Conservation (phyloP, 352 stramenopile species). For the Phytophthora pseudosyringae region DNA sequence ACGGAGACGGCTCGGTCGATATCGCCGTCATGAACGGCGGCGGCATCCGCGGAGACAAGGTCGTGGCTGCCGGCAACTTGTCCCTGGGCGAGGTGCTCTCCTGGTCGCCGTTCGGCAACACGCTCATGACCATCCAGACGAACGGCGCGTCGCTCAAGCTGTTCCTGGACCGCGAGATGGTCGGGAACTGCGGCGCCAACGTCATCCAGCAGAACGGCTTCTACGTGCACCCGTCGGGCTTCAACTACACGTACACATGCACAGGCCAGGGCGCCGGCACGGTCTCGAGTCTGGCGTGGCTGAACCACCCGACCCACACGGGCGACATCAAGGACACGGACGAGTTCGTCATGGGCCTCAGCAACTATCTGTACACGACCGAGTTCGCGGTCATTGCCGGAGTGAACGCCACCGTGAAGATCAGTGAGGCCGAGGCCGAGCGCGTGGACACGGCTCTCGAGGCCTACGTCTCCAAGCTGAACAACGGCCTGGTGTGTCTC, state of each 20-base stretch:
- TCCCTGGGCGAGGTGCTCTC: constrained; percentile 65
- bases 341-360: constrained; percentile 59
- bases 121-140: constrained; percentile 60
- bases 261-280: constrained; percentile 38
- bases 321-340: constrained; percentile 63
- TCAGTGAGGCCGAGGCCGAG: constrained; percentile 53
- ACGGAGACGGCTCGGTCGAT: constrained; percentile 57
- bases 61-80: constrained; percentile 53
- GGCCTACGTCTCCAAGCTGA: constrained; percentile 39
- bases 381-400: constrained; percentile 52
- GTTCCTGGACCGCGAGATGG: constrained; percentile 61
- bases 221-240: constrained; percentile 66
- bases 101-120: constrained; percentile 78
- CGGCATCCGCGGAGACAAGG: constrained; percentile 67
- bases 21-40: constrained; percentile 71
- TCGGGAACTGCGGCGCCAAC: constrained; percentile 49
- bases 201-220: constrained; percentile 64
- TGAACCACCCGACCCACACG: constrained; percentile 55
- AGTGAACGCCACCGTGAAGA: constrained; percentile 43
- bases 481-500: constrained; percentile 28
- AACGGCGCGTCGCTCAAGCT: constrained; percentile 68
- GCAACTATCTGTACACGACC: constrained; percentile 65
- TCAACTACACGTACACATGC: constrained; percentile 80
- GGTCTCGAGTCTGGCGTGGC: constrained; percentile 62
- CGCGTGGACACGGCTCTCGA: constrained; percentile 59